Base-by-base conservation (phyloP, 768 basidiomycete species). In the Boletus tylopilopsis region DNA sequence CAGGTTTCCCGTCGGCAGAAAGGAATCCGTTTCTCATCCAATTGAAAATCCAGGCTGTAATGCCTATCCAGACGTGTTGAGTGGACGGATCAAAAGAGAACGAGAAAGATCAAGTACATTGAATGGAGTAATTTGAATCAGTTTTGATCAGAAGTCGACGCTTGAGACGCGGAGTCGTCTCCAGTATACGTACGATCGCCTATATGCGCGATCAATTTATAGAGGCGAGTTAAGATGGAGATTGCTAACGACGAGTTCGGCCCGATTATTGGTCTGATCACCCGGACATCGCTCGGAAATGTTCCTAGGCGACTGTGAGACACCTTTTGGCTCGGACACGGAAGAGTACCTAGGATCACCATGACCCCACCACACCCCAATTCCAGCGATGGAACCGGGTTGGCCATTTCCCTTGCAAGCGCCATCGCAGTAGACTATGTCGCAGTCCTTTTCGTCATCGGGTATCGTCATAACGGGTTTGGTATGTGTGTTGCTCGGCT, bases 311-410 rank as follows among this genome's bases (percentile, higher is more conserved):
- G 42, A 9, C 24, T 19, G 39, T 50, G 44, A 23, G 39, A 45
- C 5, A 27, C 11, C 19, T 16, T 11, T 5, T 5, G 15, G 19
- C 13, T 16, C 27, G 9, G 6, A 21, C 19, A 37, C 9, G 13
- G 37, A 50, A 29, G 12, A 54, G 29, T 54, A 67, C 87, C 87
- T 73, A 27, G 78, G 65, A 66, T 92, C 87, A 50, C 75, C 62
- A 10, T 63, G 68, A 0, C 85, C 90, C 89, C 90, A 97, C 82
- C 84, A 97, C 1, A 97, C 90, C 0, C 94, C 94, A 36, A 93
- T 69, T 1, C 94, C 94, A 1, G 91, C 94, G 35, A 78, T 55
- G 0, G 87, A 77, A 1, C 77, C 80, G 3, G 24, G 25, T 60
- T 82, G 69, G 0, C 94, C 94, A 62, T 97, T 97, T 2, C 84